Conservation (phyloP, 441 rosid species). For the Corymbia calophylla region DNA sequence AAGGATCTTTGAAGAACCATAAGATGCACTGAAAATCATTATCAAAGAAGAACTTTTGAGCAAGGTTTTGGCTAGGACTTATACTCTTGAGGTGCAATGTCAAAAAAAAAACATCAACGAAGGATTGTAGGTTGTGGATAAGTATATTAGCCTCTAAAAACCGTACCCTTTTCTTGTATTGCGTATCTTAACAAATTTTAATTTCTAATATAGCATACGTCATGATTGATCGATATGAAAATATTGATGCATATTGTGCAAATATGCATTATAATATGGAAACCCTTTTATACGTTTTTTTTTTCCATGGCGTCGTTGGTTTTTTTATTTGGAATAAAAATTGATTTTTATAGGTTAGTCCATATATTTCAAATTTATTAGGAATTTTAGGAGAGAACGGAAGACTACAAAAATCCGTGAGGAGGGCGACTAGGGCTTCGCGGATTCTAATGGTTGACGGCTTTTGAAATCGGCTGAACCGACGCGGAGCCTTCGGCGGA, state of each 20-base stretch:
- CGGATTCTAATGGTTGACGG: not conserved
- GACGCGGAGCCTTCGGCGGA: not conserved
- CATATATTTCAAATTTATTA: not conserved
- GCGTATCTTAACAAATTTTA: not conserved
- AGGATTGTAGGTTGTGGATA: not conserved
- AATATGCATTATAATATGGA: not conserved
- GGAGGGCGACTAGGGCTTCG: not conserved
- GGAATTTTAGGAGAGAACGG: not conserved
- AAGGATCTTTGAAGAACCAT: too few relatives aligned
- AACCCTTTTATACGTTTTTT: fast-evolving
- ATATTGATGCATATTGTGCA: not conserved
- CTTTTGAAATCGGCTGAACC: not conserved
- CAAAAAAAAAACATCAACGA: fast-evolving
- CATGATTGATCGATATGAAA: not conserved
- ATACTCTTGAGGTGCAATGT: not conserved
- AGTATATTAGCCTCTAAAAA: not conserved
- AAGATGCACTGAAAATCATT: too few relatives aligned
- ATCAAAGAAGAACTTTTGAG: too few relatives aligned
- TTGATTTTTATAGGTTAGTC: not conserved
- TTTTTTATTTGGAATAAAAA: not conserved
- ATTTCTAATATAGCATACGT: too few relatives aligned
- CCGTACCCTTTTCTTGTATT: fast-evolving
- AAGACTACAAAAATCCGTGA: not conserved
- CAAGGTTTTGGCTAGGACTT: too few relatives aligned
- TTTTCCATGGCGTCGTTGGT: not conserved